Conservation (phyloP, 2,329 filamentous ascomycete genomes). For the Trichoderma sp. region DNA sequence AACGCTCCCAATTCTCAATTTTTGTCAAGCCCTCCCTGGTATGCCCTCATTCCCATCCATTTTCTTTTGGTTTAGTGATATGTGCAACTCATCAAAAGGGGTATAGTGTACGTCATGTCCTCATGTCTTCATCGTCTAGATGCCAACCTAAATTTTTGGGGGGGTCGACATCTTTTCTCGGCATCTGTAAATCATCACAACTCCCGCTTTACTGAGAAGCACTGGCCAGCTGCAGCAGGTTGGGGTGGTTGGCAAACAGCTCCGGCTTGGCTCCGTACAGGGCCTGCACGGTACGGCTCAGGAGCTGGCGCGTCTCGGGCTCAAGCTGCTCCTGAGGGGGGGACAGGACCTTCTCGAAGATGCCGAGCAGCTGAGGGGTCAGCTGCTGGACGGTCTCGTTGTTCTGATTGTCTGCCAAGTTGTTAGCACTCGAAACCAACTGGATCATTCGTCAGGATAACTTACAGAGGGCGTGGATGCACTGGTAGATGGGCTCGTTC, state of each 20-base stretch:
- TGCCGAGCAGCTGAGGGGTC: conserved; percentile 67
- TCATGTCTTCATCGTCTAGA: conserved; percentile 29
- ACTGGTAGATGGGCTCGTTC: conserved; percentile 90
- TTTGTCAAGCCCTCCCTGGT: not conserved
- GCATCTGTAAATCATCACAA: not conserved
- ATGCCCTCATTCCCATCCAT: conserved; percentile 19
- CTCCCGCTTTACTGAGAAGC: conserved; percentile 24
- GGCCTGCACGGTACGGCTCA: conserved; percentile 64
- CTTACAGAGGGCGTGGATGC: conserved; percentile 84
- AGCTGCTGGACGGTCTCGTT: conserved; percentile 71
- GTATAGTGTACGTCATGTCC: conserved; percentile 26
- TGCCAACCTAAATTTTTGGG: not conserved
- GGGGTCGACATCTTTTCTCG: not conserved
- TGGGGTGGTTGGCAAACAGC: conserved; percentile 39
- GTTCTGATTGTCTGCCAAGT: conserved; percentile 60
- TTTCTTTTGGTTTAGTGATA: not conserved
- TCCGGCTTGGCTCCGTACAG: conserved; percentile 45
- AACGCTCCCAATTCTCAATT: conserved; percentile 5
- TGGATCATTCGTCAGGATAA: conserved; percentile 33
- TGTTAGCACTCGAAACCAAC: conserved; percentile 31
- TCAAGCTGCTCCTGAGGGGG: conserved; percentile 76
- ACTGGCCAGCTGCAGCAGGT: conserved; percentile 40
- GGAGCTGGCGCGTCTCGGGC: conserved; percentile 66
- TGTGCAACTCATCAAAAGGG: conserved; percentile 26
- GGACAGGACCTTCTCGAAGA: conserved; percentile 73